Evolutionary conservation across 73 alveolate species (phyloP), one percentile per base, ranked within the genome.

Genomic region (Paramecium sexaurelia): DNA sequence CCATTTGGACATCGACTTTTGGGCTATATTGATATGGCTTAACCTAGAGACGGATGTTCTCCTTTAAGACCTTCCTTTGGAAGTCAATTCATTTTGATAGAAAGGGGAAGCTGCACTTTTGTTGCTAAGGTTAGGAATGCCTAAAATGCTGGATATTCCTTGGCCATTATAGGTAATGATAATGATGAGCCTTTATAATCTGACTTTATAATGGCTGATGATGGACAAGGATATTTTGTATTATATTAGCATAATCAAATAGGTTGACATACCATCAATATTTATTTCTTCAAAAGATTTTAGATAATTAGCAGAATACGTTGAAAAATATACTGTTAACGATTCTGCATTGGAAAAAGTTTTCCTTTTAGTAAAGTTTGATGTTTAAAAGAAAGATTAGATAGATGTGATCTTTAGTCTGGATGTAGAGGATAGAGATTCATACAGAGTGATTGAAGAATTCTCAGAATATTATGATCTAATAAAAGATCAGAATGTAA

Each of bases 91-190:
- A 9, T 94, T 75, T 15, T 94, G 20, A 85, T 73, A 47, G 88
- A 92, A 75, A 92, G 97, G 27, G 97, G 97, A 7, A 89, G 84
- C 5, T 94, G 97, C 35, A 75, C 95, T 32, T 94, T 92, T 55
- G 94, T 92, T 7, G 91, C 93, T 20, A 94, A 94, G 75, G 97
- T 92, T 1, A 92, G 95, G 75, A 92, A 94, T 69, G 97, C 94
- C 10, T 93, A 94, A 89, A 75, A 27, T 75, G 92, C 91, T 4
- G 96, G 97, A 82, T 90, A 85, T 85, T 57, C 82, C 8, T 89
- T 94, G 93, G 86, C 92, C 47, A 33, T 94, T 26, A 92, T 94
- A n/a, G 95, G 85, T 13, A 88, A 94, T 78, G 67, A 94, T 92
- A 33, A 56, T 82, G 24, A 41, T 27, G 91, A 92, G 41, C 29